Evolutionary conservation across 202 grass and related monocot genomes (phyloP).

Genomic region (Musa balbisiana): DNA sequence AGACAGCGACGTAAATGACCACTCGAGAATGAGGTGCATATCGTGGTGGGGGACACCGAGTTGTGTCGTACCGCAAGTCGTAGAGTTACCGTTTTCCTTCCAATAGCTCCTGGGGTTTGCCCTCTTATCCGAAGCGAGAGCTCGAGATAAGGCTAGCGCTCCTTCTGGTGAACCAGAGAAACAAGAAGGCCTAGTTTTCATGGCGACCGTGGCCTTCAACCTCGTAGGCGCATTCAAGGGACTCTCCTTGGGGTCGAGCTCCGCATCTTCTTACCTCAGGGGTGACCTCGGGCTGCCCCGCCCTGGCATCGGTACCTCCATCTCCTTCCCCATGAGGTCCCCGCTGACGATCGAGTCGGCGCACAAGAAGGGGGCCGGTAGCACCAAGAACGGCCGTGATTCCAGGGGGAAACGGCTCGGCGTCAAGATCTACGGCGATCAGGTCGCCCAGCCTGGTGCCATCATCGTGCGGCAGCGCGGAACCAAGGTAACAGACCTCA

Average conservation of each 20-base stretch:
- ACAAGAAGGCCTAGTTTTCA: background rate
- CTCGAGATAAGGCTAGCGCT: no score
- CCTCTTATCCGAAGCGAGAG: no score
- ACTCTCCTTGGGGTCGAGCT: slow-evolving; percentile 37
- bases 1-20: no score
- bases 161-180: no score
- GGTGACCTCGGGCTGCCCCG: slow-evolving; percentile 26
- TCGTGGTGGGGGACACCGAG: no score
- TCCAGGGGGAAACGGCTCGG: slow-evolving; percentile 75
- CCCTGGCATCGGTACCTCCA: background rate
- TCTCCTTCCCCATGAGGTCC: slow-evolving; percentile 24
- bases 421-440: slow-evolving; percentile 94
- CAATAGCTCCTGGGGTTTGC: no score
- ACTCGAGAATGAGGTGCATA: no score
- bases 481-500: slow-evolving; percentile 48
- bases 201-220: slow-evolving; percentile 37
- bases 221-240: slow-evolving; percentile 64
- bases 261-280: slow-evolving; percentile 29
- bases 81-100: no score
- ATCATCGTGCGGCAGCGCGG: slow-evolving; percentile 96
- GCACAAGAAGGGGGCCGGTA: slow-evolving; percentile 98
- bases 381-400: slow-evolving; percentile 92
- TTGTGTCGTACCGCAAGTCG: no score
- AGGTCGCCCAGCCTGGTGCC: slow-evolving; percentile 81
- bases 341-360: slow-evolving; percentile 73